These are phyloP conservation scores for Cercospora sp. DNA, from an alignment of 2,329 filamentous ascomycete genomes.

Conservation along the genomic window DNA sequence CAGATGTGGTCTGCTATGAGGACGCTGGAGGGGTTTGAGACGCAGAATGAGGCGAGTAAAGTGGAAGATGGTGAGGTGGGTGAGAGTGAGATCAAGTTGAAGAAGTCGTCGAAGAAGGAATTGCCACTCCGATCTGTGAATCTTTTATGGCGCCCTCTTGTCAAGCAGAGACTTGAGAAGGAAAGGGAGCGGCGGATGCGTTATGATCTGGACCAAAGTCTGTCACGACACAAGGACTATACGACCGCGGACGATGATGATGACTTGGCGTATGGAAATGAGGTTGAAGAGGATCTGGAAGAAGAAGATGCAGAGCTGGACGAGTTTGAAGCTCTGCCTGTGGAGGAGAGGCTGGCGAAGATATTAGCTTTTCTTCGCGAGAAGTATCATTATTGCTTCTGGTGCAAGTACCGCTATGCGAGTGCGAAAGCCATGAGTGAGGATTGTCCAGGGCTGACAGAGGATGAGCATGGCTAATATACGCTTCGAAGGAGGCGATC, in stretches of 20 bases:
- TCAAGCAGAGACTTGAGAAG: slow-evolving; percentile 67
- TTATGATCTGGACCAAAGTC: slow-evolving; percentile 65
- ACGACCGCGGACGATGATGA: slow-evolving; percentile 72
- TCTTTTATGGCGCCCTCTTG: slow-evolving; percentile 75
- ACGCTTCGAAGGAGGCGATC: neutral
- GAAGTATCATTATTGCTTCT: slow-evolving; percentile 84
- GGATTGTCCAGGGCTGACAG: slow-evolving; percentile 81
- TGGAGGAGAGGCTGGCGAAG: slow-evolving; percentile 64
- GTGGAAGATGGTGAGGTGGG: slow-evolving; percentile 16
- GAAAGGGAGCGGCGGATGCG: slow-evolving; percentile 67
- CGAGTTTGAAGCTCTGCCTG: slow-evolving; percentile 70
- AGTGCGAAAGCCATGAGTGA: slow-evolving; percentile 66
- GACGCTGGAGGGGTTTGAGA: slow-evolving; percentile 74
- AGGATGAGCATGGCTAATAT: slow-evolving; percentile 73
- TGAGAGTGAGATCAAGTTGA: neutral
- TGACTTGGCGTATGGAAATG: slow-evolving; percentile 63
- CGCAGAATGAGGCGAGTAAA: slow-evolving; percentile 45
- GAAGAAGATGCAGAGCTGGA: slow-evolving; percentile 79
- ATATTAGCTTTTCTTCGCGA: slow-evolving; percentile 70
- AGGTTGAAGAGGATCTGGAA: slow-evolving; percentile 67
- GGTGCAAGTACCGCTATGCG: slow-evolving; percentile 85
- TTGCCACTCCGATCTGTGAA: slow-evolving; percentile 60
- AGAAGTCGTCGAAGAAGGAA: slow-evolving; percentile 5
- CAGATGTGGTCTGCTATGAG: slow-evolving; percentile 77
- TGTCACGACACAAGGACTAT: slow-evolving; percentile 64